Conservation (phyloP, 345 rosid genomes). For the Dipteronia dyeriana region DNA sequence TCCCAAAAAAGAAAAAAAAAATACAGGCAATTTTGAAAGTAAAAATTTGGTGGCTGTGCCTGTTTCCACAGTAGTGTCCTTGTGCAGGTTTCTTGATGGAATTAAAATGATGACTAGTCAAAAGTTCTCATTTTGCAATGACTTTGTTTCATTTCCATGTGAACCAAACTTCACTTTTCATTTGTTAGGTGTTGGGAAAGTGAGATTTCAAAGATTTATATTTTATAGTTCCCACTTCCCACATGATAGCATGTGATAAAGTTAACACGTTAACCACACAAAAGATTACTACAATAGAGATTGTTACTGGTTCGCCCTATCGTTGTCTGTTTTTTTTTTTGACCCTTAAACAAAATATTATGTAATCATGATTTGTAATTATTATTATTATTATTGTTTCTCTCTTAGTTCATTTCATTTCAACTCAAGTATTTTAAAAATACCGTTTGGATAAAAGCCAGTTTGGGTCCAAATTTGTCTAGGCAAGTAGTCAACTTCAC, state of each 20-base stretch:
- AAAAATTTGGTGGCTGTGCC: conserved; percentile 7
- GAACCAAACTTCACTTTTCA: not conserved
- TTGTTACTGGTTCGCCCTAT: no score
- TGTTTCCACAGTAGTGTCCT: not conserved
- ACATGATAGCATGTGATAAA: not conserved
- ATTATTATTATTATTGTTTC: no score
- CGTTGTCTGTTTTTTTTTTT: no score
- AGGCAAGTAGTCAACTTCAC: no score
- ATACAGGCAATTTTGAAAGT: conserved; percentile 12
- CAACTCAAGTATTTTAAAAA: no score
- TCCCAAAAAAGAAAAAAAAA: not conserved
- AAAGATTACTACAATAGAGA: not conserved
- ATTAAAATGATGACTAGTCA: not conserved
- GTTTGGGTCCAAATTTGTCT: no score
- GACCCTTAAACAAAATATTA: no score
- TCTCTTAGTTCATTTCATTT: no score
- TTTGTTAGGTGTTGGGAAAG: not conserved
- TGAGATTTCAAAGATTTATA: conserved; percentile 4
- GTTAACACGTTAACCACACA: not conserved
- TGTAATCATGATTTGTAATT: no score
- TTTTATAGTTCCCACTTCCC: no score
- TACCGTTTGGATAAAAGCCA: no score
- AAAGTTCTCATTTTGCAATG: not conserved
- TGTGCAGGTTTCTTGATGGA: not conserved
- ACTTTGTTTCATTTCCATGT: not conserved